These are phyloP conservation scores for Suillus subaureus DNA, from an alignment of 768 basidiomycete genomes.

Conservation along the genomic window DNA sequence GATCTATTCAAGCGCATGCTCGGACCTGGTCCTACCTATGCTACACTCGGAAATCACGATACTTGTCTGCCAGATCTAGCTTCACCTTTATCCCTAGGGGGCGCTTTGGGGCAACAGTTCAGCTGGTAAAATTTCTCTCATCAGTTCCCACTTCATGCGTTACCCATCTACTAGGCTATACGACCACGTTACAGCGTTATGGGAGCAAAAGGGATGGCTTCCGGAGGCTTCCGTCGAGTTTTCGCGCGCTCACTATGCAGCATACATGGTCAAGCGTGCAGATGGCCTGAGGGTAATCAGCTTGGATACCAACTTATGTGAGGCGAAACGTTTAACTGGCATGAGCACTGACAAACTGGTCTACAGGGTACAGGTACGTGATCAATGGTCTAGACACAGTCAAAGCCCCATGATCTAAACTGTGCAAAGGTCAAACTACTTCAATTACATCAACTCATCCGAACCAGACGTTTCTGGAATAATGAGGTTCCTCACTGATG, in stretches of 20 bases:
- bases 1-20: conserved; percentile 66
- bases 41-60: conserved; percentile 79
- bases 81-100: conserved; percentile 59
- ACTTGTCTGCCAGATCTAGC: conserved; percentile 61
- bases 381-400: background rate
- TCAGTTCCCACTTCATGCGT: background rate
- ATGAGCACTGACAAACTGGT: conserved; percentile 1
- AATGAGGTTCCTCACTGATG: conserved; percentile 76
- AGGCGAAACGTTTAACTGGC: conserved; percentile 25
- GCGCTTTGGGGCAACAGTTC: conserved; percentile 57
- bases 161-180: conserved; percentile 58
- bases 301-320: conserved; percentile 78
- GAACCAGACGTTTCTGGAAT: conserved; percentile 72
- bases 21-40: conserved; percentile 72
- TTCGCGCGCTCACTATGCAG: conserved; percentile 71
- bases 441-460: conserved; percentile 78
- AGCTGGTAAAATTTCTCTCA: conserved; percentile 26
- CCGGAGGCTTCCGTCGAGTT: conserved; percentile 53
- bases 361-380: conserved; percentile 35
- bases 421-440: conserved; percentile 58
- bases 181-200: conserved; percentile 69
- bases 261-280: conserved; percentile 65
- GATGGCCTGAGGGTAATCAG: conserved; percentile 75
- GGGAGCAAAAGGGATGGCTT: conserved; percentile 74
- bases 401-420: conserved; percentile 11